Evolutionary conservation across 768 basidiomycete genomes (phyloP).

Genomic region (Tulasnella sp.): DNA sequence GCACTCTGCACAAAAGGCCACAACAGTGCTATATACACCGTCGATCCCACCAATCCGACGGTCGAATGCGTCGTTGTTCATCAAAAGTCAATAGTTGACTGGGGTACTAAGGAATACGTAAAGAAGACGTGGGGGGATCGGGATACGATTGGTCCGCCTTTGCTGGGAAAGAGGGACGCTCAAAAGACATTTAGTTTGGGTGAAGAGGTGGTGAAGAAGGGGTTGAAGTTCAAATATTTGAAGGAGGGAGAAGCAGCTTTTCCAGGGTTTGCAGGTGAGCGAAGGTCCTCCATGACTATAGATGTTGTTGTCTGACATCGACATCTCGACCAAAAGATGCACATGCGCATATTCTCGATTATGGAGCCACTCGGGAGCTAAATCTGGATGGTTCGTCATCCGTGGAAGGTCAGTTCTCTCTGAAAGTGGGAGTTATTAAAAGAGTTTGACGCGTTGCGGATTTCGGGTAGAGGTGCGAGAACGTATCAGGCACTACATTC

Average conservation of each 20-base stretch:
- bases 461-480: conserved; percentile 49
- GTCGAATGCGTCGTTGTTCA: conserved; percentile 58
- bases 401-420: conserved; percentile 42
- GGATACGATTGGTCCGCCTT: conserved; percentile 25
- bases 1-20: conserved; percentile 13
- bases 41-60: conserved; percentile 43
- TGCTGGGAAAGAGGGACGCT: background rate
- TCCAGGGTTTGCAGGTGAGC: conserved; percentile 63
- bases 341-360: conserved; percentile 68
- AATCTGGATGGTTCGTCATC: conserved; percentile 53
- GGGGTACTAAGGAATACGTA: conserved; percentile 48
- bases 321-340: conserved; percentile 44
- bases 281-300: background rate
- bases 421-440: background rate
- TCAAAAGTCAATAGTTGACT: conserved; percentile 40
- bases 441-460: background rate
- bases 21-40: conserved; percentile 52
- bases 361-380: conserved; percentile 64
- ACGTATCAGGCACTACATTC: conserved; percentile 51
- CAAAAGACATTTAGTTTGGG: background rate
- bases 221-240: conserved; percentile 42
- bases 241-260: conserved; percentile 50
- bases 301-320: background rate
- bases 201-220: conserved; percentile 23
- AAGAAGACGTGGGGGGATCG: conserved; percentile 28